Base-by-base conservation (phyloP, 2,329 filamentous ascomycete species). In the Pseudogymnoascus verrucosus region DNA sequence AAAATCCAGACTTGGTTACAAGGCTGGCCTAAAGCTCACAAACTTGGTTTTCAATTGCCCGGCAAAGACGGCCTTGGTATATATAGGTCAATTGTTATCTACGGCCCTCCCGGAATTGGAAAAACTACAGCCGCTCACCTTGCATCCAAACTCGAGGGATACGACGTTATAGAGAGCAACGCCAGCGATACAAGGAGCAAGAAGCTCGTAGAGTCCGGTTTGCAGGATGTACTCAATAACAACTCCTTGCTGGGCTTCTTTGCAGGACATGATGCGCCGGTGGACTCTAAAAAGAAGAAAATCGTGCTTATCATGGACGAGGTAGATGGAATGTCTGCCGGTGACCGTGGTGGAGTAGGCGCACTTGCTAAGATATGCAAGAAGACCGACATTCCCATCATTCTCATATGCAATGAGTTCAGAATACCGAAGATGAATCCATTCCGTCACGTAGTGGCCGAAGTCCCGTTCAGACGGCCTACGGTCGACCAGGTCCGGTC, bases 231-330 rank as follows among this genome's bases (percentile, higher is more conserved):
- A 8, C 85, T 99, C 73, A 92, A 95, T 75, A 98, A 96, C 62
- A 98, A 89, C 0, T 98, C 93, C 21, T 80, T 99, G 11, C 83
- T 92, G 64, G 95, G 95, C 1, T 99, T 89, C 76, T 99, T 98
- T 74, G 87, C 92, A 5, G 87, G 86, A 2, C 90, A 93, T 63
- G 89, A 90, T 23, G 90, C 95, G 76, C 84, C 88, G 64, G 87
- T 96, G 3, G 89, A 97, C 51, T 77, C 80, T 4, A 81, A 82
- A 14, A 98, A 95, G 79, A 96, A 96, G 79, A 97, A 97, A 70
- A 86, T 98, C 36, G 91, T 97, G 5, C 79, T 99, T 60, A 91
- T 99, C 77, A 98, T 99, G 95, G 95, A 99, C 70, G 95, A 99
- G 76, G 95, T 99, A 4, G 95, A 99, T 71, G 95, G 95, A 62